These are phyloP conservation scores for Arthrobotrys pseudoclavata DNA, from an alignment of 2,329 filamentous ascomycete genomes.

Conservation along the genomic window DNA sequence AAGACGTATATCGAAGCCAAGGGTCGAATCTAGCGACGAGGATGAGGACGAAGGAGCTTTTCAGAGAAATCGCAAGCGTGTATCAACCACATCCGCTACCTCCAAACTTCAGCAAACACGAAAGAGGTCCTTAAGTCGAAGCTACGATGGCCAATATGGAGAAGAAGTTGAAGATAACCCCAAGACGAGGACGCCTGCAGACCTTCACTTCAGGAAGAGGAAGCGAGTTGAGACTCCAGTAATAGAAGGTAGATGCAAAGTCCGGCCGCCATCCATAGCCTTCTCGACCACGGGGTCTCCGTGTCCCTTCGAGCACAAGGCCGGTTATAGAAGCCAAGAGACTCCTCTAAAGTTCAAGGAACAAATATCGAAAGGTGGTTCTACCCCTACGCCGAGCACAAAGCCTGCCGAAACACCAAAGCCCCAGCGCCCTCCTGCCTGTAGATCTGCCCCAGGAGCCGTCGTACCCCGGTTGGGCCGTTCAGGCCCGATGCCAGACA, in stretches of 20 bases:
- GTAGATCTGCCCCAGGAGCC: background rate
- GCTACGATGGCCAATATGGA: background rate
- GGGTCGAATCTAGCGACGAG: background rate
- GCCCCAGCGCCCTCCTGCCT: background rate
- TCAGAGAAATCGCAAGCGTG: background rate
- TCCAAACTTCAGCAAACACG: background rate
- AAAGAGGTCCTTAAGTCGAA: background rate
- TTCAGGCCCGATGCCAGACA: conserved; percentile 8
- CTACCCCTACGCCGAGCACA: background rate
- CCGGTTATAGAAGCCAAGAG: too few relatives aligned
- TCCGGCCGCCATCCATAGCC: conserved; percentile 1
- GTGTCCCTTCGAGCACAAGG: background rate
- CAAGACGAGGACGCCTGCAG: background rate
- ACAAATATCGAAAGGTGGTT: background rate
- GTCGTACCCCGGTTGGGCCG: background rate
- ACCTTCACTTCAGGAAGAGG: conserved; percentile 26
- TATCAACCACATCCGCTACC: background rate
- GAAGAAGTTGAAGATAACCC: background rate
- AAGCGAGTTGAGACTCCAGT: background rate
- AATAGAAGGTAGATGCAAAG: background rate
- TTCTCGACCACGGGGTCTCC: conserved; percentile 2
- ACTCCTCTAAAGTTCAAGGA: background rate
- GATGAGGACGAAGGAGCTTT: conserved; percentile 29
- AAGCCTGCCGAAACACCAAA: background rate
- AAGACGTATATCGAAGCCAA: background rate